phyloP scores from a whole-genome alignment of 1,284 basidiomycete species.

The Vanrija sp. region DNA sequence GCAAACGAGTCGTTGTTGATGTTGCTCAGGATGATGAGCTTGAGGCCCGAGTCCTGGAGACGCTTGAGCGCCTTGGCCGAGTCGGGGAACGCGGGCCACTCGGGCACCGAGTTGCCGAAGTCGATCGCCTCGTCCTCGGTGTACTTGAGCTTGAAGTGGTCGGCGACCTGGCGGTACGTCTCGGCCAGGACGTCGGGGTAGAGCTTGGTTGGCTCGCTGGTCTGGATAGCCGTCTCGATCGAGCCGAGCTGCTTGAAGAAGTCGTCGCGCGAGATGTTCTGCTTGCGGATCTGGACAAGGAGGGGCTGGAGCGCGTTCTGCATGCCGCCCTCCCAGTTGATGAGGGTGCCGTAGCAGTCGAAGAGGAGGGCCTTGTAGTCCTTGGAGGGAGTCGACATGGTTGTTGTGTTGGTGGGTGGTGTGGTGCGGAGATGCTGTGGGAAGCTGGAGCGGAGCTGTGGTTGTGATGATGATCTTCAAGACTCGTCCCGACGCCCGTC shows the following conservation, averaged over 20 bases:
- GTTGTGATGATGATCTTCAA: too few species aligned
- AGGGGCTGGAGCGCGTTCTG: conserved; percentile 21
- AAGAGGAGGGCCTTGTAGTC: conserved; percentile 23
- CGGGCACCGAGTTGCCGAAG: conserved; percentile 26
- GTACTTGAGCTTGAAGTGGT: conserved; percentile 8
- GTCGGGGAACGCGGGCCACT: conserved; percentile 40
- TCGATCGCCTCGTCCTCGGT: conserved; percentile 20
- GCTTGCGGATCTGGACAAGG: conserved; percentile 19
- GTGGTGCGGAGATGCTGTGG: too few species aligned
- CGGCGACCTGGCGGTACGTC: conserved; percentile 11
- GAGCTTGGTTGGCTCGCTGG: conserved; percentile 23
- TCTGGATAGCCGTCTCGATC: conserved; percentile 28
- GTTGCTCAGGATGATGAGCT: conserved; percentile 34
- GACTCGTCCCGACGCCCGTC: too few species aligned
- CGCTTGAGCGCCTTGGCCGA: conserved; percentile 24
- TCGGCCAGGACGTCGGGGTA: conserved; percentile 26
- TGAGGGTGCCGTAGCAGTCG: conserved; percentile 29
- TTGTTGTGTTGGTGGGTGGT: neutral
- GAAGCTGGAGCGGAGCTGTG: too few species aligned
- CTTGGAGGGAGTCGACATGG: conserved; percentile 1
- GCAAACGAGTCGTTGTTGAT: conserved; percentile 32
- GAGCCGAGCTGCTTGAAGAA: conserved; percentile 22
- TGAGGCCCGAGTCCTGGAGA: conserved; percentile 25
- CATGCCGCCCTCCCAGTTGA: conserved; percentile 34
- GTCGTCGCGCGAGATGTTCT: conserved; percentile 3